These are phyloP conservation scores for Batkoa obscura DNA, from an alignment of 371 early-diverging fungal species.

Conservation along the genomic window DNA sequence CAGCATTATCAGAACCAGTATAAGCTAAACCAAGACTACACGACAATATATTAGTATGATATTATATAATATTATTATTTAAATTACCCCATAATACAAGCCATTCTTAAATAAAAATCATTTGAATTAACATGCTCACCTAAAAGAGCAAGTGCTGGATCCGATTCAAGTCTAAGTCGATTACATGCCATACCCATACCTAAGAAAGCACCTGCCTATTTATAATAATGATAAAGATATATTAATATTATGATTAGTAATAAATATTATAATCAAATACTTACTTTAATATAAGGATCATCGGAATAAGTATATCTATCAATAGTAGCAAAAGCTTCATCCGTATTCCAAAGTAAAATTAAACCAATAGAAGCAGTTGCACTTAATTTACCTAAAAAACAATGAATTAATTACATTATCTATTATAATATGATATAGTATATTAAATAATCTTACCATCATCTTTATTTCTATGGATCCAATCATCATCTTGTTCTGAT, in stretches of 20 bases:
- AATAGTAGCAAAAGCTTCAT: slow-evolving; percentile 68
- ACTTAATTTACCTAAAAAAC: slow-evolving; percentile 52
- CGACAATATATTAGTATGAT: slow-evolving; percentile 4
- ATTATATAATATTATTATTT: not conserved
- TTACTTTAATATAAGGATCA: slow-evolving; percentile 71
- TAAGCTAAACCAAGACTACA: slow-evolving; percentile 81
- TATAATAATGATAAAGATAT: too few relatives aligned
- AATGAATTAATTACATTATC: too few relatives aligned
- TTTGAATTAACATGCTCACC: slow-evolving; percentile 56
- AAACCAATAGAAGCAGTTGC: slow-evolving; percentile 88
- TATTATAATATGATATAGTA: slow-evolving; percentile 3
- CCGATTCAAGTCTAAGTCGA: slow-evolving; percentile 76
- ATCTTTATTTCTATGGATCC: slow-evolving; percentile 96
- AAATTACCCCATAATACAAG: slow-evolving; percentile 49
- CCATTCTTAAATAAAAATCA: slow-evolving; percentile 23
- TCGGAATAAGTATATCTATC: slow-evolving; percentile 82
- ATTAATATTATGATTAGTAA: not conserved
- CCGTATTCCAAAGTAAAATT: slow-evolving; percentile 87
- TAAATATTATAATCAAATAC: not conserved
- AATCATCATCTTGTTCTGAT: slow-evolving; percentile 51
- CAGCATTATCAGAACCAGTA: slow-evolving; percentile 76
- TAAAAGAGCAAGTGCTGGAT: slow-evolving; percentile 83
- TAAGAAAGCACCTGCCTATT: slow-evolving; percentile 79
- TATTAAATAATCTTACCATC: slow-evolving; percentile 37
- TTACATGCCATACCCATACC: slow-evolving; percentile 84